phyloP scores from a whole-genome alignment of 2,329 filamentous ascomycete species.

The Aspergillus alliaceus region DNA sequence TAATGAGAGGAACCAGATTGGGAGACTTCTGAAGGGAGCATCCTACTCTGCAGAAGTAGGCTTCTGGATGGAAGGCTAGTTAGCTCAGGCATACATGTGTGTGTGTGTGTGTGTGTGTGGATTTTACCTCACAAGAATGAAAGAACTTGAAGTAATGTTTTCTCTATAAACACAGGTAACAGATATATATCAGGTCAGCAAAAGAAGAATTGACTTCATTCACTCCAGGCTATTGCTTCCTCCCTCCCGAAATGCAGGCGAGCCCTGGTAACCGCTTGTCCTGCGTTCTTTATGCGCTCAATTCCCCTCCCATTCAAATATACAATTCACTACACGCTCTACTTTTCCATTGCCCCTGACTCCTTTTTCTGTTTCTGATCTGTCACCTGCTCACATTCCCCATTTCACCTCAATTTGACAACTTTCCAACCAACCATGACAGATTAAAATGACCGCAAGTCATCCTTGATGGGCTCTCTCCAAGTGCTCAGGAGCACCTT shows the following conservation, averaged over 20 bases:
- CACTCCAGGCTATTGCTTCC: background rate
- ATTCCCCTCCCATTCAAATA: no score
- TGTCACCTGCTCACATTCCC: background rate
- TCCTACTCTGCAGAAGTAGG: constrained; percentile 23
- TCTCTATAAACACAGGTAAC: no score
- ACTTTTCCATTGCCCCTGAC: no score
- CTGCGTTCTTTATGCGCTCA: no score
- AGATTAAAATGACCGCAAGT: constrained; percentile 12
- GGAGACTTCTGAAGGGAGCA: constrained; percentile 34
- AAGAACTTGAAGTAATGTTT: no score
- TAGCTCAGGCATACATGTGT: background rate
- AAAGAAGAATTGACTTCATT: background rate
- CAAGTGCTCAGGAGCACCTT: constrained; percentile 21
- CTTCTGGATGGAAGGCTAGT: constrained; percentile 3
- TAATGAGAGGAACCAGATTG: constrained; percentile 26
- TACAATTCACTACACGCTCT: no score
- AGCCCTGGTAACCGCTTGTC: background rate
- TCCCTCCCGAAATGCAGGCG: no score
- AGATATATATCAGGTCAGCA: background rate
- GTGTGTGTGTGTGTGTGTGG: no score
- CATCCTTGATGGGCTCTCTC: constrained; percentile 18
- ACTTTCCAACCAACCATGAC: constrained; percentile 2
- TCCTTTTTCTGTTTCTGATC: background rate
- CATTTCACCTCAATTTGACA: background rate
- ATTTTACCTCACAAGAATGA: no score